Base-by-base conservation (phyloP, 306 rosid species). In the Vigna reflexopilosa region DNA sequence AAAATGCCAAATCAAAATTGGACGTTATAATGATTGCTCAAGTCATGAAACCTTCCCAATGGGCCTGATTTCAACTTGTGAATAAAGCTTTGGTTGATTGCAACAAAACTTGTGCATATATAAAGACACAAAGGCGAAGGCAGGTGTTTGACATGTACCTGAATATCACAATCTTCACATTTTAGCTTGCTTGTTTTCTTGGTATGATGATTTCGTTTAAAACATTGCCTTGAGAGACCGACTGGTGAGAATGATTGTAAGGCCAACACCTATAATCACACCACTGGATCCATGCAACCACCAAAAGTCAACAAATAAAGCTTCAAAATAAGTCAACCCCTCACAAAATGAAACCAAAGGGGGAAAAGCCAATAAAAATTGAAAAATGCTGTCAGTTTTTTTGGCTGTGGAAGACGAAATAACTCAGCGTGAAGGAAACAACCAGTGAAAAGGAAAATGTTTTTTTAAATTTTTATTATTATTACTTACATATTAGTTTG, bases 101-200 rank as follows among this genome's bases (percentile, higher is more conserved):
- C n/a, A 72, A 62, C 81, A 74, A 72, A 81, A 66, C 67, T 72
- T 67, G 45, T 83, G 72, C 70, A 4, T 11, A 73, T 38, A 76
- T 52, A 13, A 58, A n/a, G 65, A 67, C 69, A 80, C 58, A 66
- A 80, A 84, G 73, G 63, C 64, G 15, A 6, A 77, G 42, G 77
- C 56, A 77, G 80, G 76, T 80, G 84, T 80, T 84, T 67, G 83
- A 77, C 83, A 81, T 81, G 72, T 81, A 49, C 52, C 62, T 66
- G 51, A 68, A 75, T 51, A 72, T 81, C 75, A 32, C 80, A 63
- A 63, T 66, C 70, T 42, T 17, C 50, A 28, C 67, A 54, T 45
- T 26, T 74, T 68, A 36, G 84, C 70, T 81, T 85, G 88, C 85
- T 85, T 85, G 77, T 72, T 80, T 72, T 84, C 77, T 76, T 52